Conservation (phyloP, 164 flowering plant genomes). For the Magnolia kwangsiensis region DNA sequence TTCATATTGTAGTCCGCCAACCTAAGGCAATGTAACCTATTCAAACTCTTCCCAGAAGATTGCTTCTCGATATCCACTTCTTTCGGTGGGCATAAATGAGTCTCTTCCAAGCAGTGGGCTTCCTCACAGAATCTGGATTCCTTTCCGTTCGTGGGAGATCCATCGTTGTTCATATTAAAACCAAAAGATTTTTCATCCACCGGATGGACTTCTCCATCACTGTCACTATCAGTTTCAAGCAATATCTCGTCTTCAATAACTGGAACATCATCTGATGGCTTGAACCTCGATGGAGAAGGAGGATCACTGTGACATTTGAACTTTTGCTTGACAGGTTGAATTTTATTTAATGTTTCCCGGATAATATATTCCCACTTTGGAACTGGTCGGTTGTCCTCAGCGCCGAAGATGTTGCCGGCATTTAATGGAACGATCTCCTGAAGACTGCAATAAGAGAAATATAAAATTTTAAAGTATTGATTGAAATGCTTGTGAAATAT, state of each 20-base stretch:
- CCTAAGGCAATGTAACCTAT: constrained; percentile 44
- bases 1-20: constrained; percentile 28
- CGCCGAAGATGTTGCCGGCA: constrained; percentile 93
- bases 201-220: constrained; percentile 65
- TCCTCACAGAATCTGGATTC: constrained; percentile 11
- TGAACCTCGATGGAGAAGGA: constrained; percentile 87
- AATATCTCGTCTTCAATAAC: constrained; percentile 62
- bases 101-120: constrained; percentile 13
- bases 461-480: background rate
- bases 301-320: constrained; percentile 76
- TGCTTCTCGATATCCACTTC: constrained; percentile 36
- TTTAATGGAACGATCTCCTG: constrained; percentile 95
- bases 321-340: constrained; percentile 44
- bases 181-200: constrained; percentile 44
- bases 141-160: constrained; percentile 12
- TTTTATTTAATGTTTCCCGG: constrained; percentile 62
- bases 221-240: constrained; percentile 57
- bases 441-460: constrained; percentile 43
- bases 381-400: constrained; percentile 80
- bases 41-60: constrained; percentile 48
- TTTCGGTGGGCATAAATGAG: background rate
- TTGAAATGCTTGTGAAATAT: background rate
- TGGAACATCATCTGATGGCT: constrained; percentile 67
- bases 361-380: constrained; percentile 78
- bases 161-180: constrained; percentile 28